Evolutionary conservation across 2,329 filamentous ascomycete genomes (phyloP).

Genomic region (Monosporascus sp.): DNA sequence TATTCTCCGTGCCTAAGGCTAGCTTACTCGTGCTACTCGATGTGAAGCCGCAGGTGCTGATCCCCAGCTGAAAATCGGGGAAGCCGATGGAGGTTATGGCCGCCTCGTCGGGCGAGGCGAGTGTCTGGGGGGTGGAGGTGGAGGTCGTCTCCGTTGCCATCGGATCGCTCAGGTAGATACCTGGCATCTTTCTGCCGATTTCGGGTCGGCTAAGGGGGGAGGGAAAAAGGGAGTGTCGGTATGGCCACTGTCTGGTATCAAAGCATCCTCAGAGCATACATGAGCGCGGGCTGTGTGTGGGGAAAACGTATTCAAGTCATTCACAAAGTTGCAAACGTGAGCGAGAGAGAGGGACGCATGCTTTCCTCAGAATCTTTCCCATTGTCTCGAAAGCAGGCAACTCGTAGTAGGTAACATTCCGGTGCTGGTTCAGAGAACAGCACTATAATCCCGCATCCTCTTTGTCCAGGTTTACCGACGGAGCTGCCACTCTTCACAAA

Average conservation of each 20-base stretch:
- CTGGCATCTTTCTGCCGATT: not conserved
- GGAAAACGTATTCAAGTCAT: not conserved
- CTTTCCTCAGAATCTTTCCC: not conserved
- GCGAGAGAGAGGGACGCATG: not conserved
- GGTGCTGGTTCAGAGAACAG: not conserved
- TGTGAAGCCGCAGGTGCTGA: constrained; percentile 25
- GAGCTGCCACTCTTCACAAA: not conserved
- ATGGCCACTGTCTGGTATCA: not conserved
- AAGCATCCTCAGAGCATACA: not conserved
- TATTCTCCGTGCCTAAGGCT: not conserved
- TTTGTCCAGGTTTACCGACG: not conserved
- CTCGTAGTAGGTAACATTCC: not conserved
- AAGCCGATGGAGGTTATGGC: constrained; percentile 9
- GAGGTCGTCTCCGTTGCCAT: not conserved
- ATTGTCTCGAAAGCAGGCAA: not conserved
- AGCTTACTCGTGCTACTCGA: constrained; percentile 19
- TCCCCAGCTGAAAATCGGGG: constrained; percentile 14
- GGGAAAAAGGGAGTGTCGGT: not conserved
- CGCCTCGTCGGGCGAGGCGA: constrained; percentile 5
- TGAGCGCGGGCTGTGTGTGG: not conserved
- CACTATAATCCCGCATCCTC: not conserved
- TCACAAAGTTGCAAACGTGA: not conserved
- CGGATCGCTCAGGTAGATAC: not conserved
- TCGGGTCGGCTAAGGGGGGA: not conserved
- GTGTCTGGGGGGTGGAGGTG: constrained; percentile 5